Base-by-base conservation (phyloP, 2,329 filamentous ascomycete species). In the Scedosporium aurantiacum region DNA sequence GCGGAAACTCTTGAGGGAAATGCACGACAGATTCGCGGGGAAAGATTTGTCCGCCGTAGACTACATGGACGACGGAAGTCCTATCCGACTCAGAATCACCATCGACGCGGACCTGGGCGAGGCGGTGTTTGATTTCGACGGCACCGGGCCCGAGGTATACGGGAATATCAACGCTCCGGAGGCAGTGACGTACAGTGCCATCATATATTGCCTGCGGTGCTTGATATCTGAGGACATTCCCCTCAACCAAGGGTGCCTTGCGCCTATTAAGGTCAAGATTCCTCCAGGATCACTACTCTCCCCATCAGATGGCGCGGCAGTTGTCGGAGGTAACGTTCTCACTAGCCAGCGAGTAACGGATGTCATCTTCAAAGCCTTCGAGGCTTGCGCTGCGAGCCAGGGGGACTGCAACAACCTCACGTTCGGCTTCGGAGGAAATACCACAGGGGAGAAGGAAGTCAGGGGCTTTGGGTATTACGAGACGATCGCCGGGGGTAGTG, bases 351-450 rank as follows among this genome's bases (percentile, higher is more conserved):
- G 75, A 16, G 75, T 78, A 60, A 77, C 75, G 1, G 75, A 78
- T 60, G 75, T 78, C 50, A 74, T 78, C 40, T 73, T 78, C 66
- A 90, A 88, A 68, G 89, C 89, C 1, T 93, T 93, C 77, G 79
- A 84, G 62, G 90, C 89, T 1, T 91, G 88, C 64, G 89, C 89
- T 2, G 90, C 90, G 12, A 86, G 82, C 7, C 90, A 93, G 68
- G 90, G 90, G 12, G 88, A 89, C 72, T 90, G 86, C 69, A 93
- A 93, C 72, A 94, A 93, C 68, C 78, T 94, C 7, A 93, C 90
- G 0, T 93, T 94, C 68, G 89, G 89, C 58, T 90, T 91, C 67
- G 87, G 75, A 7, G 75, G 75, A 6, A 77, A 76, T 60, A 66
- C 74, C 41, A 70, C 68, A 1, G 74, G 74, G 4, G 64, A 72